Percentiles rank a stretch among this genome's conserved stretches.
Conservation (phyloP, 345 rosid species). For the Citrus maxima region DNA sequence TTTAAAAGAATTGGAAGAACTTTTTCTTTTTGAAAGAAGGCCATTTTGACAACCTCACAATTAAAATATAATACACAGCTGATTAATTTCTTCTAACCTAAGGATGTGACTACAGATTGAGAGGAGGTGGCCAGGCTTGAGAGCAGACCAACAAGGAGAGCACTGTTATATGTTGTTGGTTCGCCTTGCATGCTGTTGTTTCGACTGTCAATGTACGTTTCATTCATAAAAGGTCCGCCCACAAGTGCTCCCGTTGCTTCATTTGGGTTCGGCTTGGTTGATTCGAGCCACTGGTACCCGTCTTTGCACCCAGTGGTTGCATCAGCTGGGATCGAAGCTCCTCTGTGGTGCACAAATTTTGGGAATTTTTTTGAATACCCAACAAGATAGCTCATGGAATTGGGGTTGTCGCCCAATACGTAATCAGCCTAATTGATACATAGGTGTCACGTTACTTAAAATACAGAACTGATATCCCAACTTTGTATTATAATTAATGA, state of each 20-base stretch:
- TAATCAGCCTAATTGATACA: conserved; percentile 74
- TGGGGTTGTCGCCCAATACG: conserved; percentile 75
- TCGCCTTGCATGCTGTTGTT: conserved; percentile 77
- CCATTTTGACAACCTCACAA: neutral
- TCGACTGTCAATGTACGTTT: conserved; percentile 60
- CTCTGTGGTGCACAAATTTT: conserved; percentile 81
- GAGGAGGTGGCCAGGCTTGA: conserved; percentile 80
- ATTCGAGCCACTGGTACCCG: conserved; percentile 70
- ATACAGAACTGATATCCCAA: too few species aligned
- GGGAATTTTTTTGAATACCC: conserved; percentile 91
- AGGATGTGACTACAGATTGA: conserved; percentile 46
- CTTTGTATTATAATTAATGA: neutral
- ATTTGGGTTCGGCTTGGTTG: conserved; percentile 73
- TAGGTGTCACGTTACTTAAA: too few species aligned
- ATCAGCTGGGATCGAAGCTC: conserved; percentile 85
- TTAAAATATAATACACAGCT: neutral
- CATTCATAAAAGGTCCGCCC: conserved; percentile 85
- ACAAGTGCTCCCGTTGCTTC: conserved; percentile 79
- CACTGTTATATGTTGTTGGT: conserved; percentile 86
- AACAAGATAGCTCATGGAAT: conserved; percentile 74
- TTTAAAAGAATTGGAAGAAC: neutral
- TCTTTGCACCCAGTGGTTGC: conserved; percentile 65
- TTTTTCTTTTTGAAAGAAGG: neutral
- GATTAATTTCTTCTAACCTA: conserved; percentile 24
- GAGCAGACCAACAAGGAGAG: conserved; percentile 75